Evolutionary conservation across 2,329 filamentous ascomycete species (phyloP), one percentile per base, ranked within the genome.

Genomic region (Boeremia exigua): DNA sequence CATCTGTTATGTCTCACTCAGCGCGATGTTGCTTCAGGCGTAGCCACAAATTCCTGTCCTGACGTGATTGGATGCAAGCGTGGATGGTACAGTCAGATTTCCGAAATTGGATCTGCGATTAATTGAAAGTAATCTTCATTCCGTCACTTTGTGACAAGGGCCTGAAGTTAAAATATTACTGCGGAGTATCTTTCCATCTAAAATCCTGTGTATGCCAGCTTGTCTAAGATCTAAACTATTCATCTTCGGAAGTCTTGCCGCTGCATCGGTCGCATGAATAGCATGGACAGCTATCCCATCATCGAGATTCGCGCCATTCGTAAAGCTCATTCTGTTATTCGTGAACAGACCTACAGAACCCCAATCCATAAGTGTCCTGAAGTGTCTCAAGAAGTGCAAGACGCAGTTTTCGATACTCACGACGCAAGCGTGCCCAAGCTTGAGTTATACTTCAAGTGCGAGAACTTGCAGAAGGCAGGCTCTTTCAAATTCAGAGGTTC

Each of bases 391-490:
- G 25, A 42, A 42, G 39, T 42, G 39, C 39, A 42, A 25, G 27
- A 42, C 29, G 39, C 39, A 30, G 10, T 42, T 29, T 42, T 42
- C 25, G 25, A 42, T 30, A 14, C 7, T 17, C 27, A 17, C 6
- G 39, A 29, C 39, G 27, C 39, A 42, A 42, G 14, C 14, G 25
- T 42, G 25, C 27, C 39, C 25, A 42, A 29, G 39, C 39, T 42
- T 42, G 39, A 42, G 39, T 42, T 42, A 29, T 42, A 29, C 39
- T 42, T 42, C 39, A 42, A 42, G 39, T 42, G 39, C 39, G 39
- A 42, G 25, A 42, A 42, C 10, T 42, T 42, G 39, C 39, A 42
- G n/a, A 42, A 42, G 27, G 39, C 39, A 42, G 39, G 39, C 25
- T 42, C 39, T 29, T 42, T 42, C 39, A 42, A 42, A 29, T 42